Evolutionary conservation across 2,329 filamentous ascomycete genomes (phyloP).

Genomic region (Fusarium sp.): DNA sequence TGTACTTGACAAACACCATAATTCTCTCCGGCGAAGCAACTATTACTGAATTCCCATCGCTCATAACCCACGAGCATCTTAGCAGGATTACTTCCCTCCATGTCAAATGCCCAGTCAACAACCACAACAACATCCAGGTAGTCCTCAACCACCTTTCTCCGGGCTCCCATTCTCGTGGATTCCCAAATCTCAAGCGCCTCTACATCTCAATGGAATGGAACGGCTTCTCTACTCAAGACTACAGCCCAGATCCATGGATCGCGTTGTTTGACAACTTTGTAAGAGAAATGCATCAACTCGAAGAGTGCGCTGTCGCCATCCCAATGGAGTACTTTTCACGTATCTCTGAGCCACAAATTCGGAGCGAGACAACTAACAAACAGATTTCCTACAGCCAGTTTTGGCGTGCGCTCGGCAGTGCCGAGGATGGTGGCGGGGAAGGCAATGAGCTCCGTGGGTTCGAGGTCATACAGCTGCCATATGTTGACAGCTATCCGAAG

Average conservation of each 20-base stretch:
- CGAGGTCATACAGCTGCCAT: not conserved
- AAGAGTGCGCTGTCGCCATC: constrained; percentile 10
- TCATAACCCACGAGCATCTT: not conserved
- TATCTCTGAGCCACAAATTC: not conserved
- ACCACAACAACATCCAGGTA: not conserved
- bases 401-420: not conserved
- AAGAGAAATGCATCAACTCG: not conserved
- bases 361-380: rapidly evolving
- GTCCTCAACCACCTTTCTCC: too few species aligned
- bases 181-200: not conserved
- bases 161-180: not conserved
- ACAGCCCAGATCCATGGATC: not conserved
- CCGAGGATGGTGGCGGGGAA: not conserved
- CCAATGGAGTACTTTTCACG: not conserved
- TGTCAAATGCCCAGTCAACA: not conserved
- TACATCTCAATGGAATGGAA: not conserved
- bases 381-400: constrained; percentile 5
- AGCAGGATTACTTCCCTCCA: constrained; percentile 11
- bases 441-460: too few species aligned
- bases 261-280: not conserved
- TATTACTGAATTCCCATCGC: not conserved
- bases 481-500: constrained; percentile 11
- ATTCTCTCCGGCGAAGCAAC: not conserved
- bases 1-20: constrained; percentile 15
- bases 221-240: rapidly evolving